phyloP scores from a whole-genome alignment of 2,329 filamentous ascomycete genomes.

The Talaromyces sp. region DNA sequence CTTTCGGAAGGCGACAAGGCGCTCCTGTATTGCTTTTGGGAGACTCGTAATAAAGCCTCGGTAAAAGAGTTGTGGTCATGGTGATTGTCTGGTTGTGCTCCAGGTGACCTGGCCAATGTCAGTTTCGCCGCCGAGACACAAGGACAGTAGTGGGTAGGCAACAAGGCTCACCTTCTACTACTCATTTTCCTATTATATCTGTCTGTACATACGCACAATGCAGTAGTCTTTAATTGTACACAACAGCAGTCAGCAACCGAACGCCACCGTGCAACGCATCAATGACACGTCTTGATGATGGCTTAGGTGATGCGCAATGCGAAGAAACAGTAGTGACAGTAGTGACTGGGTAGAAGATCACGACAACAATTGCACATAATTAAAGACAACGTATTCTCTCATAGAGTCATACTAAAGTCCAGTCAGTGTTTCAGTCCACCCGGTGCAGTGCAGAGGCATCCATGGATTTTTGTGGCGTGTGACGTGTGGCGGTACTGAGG shows the following conservation, averaged over 20 bases:
- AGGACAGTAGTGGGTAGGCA: neutral
- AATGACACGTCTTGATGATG: neutral
- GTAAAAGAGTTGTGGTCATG: neutral
- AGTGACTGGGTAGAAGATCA: neutral
- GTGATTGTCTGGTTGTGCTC: neutral
- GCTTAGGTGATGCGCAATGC: constrained; percentile 5
- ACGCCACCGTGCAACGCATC: neutral
- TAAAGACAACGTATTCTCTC: neutral
- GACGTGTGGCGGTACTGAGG: neutral
- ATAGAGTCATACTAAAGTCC: neutral
- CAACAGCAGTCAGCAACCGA: neutral
- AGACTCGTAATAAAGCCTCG: constrained; percentile 1
- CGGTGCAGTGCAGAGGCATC: neutral
- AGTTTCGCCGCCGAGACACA: neutral
- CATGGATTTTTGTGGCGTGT: neutral
- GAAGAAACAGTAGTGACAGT: constrained; percentile 7
- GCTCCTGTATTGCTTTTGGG: neutral
- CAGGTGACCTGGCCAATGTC: neutral
- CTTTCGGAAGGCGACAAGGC: neutral
- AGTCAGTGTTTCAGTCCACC: no score
- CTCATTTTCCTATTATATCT: neutral
- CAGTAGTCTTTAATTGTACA: neutral
- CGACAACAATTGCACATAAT: constrained; percentile 3
- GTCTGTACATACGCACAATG: neutral
- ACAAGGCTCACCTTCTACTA: neutral